Evolutionary conservation across 495 filamentous ascomycete species (phyloP).

Genomic region (Massariosphaeria phaeospora): DNA sequence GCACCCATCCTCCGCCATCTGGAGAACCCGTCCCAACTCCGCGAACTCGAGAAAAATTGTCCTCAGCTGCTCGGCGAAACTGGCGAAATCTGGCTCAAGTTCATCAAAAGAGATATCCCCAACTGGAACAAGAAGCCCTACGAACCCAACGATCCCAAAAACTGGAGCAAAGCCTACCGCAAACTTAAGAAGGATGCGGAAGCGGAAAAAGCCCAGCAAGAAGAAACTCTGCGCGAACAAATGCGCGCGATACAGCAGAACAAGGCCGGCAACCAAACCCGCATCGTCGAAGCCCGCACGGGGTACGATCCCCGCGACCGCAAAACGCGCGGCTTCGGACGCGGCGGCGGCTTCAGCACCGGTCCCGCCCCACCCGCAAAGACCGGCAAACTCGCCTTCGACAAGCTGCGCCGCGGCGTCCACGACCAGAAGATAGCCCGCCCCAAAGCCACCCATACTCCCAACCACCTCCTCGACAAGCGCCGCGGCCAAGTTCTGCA

Average conservation of each 20-base stretch:
- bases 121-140: conserved; percentile 54
- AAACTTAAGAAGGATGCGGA: conserved; percentile 32
- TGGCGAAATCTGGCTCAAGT: conserved; percentile 60
- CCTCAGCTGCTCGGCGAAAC: conserved; percentile 60
- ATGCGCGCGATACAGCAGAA: conserved; percentile 23
- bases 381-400: conserved; percentile 20
- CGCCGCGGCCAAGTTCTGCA: conserved; percentile 9
- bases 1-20: conserved; percentile 58
- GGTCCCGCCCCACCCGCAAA: conserved; percentile 9
- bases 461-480: conserved; percentile 18
- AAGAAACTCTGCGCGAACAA: conserved; percentile 23
- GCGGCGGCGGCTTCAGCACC: background rate
- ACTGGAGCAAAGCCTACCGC: conserved; percentile 62
- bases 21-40: conserved; percentile 61
- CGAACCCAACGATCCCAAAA: conserved; percentile 51
- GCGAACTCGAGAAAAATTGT: conserved; percentile 56
- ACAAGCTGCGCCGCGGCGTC: conserved; percentile 18
- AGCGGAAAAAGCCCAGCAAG: conserved; percentile 23
- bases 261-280: conserved; percentile 18
- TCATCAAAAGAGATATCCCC: conserved; percentile 66
- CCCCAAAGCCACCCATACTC: conserved; percentile 19
- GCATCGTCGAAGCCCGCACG: conserved; percentile 17
- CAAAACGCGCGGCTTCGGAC: background rate
- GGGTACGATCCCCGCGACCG: conserved; percentile 7
- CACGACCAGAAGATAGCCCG: conserved; percentile 18